Evolutionary conservation across 192 early-diverging fungal genomes (phyloP).

Genomic region (Cladochytrium replicatum): DNA sequence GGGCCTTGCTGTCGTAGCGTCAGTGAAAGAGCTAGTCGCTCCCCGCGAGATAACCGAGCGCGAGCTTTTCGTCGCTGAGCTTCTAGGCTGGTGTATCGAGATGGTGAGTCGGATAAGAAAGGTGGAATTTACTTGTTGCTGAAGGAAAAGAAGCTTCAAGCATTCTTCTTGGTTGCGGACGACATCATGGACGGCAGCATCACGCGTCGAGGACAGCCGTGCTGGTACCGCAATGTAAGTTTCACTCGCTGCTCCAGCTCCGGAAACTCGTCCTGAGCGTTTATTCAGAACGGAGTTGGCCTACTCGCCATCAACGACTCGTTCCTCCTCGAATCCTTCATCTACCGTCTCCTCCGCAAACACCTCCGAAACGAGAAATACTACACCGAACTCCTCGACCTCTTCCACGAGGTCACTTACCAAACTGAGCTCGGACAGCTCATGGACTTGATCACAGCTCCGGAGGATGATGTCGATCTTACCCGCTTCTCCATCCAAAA

Average conservation of each 20-base stretch:
- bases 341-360: constrained; percentile 91
- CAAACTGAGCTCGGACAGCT: constrained; percentile 97
- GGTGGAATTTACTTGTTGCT: not conserved
- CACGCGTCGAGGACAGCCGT: constrained; percentile 92
- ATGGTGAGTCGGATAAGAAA: constrained; percentile 52
- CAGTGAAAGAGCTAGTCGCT: constrained; percentile 68
- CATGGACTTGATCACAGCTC: constrained; percentile 96
- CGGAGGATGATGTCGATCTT: constrained; percentile 90
- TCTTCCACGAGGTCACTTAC: constrained; percentile 92
- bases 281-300: constrained; percentile 55
- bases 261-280: not conserved
- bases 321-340: constrained; percentile 83
- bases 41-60: constrained; percentile 58
- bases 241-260: not conserved
- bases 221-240: constrained; percentile 75
- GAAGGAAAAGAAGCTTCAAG: constrained; percentile 67
- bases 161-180: constrained; percentile 95
- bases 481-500: constrained; percentile 84
- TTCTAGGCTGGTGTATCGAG: constrained; percentile 93
- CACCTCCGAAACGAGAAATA: constrained; percentile 77
- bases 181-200: constrained; percentile 97
- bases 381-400: constrained; percentile 86
- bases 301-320: constrained; percentile 93
- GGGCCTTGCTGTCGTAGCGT: constrained; percentile 88
- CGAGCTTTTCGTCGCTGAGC: constrained; percentile 75